Percentiles rank a stretch among this genome's conserved stretches.
These are phyloP conservation scores for Mycosphaerella sp. DNA, from an alignment of 2,329 filamentous ascomycete species.

Conservation along the genomic window DNA sequence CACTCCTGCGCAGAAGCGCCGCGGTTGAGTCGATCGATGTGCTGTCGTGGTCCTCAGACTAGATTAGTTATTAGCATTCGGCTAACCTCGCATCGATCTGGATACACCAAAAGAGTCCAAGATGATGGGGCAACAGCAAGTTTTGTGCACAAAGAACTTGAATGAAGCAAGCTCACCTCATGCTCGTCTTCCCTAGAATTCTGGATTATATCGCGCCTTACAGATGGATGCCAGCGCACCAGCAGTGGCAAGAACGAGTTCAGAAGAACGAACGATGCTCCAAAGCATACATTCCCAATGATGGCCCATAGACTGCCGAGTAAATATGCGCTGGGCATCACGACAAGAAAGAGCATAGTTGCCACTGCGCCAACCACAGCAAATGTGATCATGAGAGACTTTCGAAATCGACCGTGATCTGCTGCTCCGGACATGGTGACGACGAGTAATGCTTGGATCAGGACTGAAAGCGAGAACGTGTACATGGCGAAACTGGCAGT, in stretches of 20 bases:
- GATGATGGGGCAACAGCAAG: not conserved
- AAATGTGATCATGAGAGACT: slow-evolving; percentile 79
- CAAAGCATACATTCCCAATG: slow-evolving; percentile 87
- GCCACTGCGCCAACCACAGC: slow-evolving; percentile 72
- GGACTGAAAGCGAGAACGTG: slow-evolving; percentile 87
- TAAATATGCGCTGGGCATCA: slow-evolving; percentile 69
- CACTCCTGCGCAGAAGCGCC: slow-evolving; percentile 15
- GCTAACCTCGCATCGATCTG: not conserved
- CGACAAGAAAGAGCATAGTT: slow-evolving; percentile 82
- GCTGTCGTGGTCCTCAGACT: slow-evolving; percentile 9
- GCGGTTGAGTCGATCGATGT: slow-evolving; percentile 13
- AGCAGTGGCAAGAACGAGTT: slow-evolving; percentile 93
- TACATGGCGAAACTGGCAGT: slow-evolving; percentile 98
- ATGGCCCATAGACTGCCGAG: slow-evolving; percentile 80
- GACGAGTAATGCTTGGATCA: slow-evolving; percentile 82
- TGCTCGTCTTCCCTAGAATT: slow-evolving; percentile 5
- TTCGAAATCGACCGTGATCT: slow-evolving; percentile 83
- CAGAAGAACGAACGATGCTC: slow-evolving; percentile 87
- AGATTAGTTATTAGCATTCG: not conserved
- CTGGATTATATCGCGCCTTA: slow-evolving; percentile 3
- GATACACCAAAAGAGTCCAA: not conserved
- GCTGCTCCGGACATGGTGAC: slow-evolving; percentile 95
- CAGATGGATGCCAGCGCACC: slow-evolving; percentile 65
- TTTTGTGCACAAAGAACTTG: not conserved
- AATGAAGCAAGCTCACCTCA: slow-evolving; percentile 17